Conservation (phyloP, 1,139 yeast genomes). For the Taphrina sp. region DNA sequence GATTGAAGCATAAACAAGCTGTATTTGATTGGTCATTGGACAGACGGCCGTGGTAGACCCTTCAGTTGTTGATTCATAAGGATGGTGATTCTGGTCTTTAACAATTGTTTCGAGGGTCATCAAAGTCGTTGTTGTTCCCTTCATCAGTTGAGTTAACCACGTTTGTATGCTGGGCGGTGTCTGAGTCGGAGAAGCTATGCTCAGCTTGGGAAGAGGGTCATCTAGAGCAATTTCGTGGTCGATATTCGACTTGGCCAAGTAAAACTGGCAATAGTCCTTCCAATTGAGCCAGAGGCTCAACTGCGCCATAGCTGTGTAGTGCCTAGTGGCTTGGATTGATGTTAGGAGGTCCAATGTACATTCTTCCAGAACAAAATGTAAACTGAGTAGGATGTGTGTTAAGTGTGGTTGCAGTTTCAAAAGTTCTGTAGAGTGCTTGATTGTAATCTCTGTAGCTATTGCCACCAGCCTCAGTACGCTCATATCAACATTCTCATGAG, state of each 20-base stretch:
- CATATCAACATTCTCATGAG: no score
- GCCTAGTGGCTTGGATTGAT: no score
- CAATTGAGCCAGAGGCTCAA: conserved; percentile 70
- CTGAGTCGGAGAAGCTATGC: conserved; percentile 9
- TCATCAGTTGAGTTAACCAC: conserved; percentile 16
- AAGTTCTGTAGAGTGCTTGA: no score
- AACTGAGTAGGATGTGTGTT: conserved; percentile 63
- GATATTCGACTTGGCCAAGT: not conserved
- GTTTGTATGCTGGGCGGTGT: conserved; percentile 29
- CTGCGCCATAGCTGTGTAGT: conserved; percentile 55
- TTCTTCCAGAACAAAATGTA: conserved; percentile 80
- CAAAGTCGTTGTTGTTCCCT: conserved; percentile 50
- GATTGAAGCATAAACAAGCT: conserved; percentile 44
- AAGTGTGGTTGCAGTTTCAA: conserved; percentile 53
- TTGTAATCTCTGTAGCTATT: no score
- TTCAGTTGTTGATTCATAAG: not conserved
- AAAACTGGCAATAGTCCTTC: conserved; percentile 56
- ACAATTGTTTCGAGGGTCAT: conserved; percentile 53
- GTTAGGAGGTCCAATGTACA: conserved; percentile 57
- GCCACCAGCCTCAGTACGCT: no score
- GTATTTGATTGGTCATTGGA: conserved; percentile 19
- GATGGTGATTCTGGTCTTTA: conserved; percentile 45
- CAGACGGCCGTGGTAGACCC: conserved; percentile 34
- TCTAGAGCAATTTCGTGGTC: conserved; percentile 3
- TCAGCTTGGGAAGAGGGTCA: not conserved